Conservation (phyloP, 1,284 basidiomycete species). For the Mycena sp. region DNA sequence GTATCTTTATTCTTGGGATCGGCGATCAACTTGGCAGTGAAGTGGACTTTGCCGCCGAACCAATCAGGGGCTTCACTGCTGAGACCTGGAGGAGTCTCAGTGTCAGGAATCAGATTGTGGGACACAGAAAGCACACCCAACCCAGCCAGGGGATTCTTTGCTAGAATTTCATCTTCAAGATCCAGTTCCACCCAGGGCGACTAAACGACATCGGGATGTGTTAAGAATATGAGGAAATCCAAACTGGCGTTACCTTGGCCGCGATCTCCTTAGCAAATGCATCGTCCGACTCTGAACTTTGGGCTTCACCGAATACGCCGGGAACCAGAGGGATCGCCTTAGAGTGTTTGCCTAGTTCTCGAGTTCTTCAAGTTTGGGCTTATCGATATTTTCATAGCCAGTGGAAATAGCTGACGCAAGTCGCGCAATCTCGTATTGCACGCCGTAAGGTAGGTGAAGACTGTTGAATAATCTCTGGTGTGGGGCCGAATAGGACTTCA, state of each 20-base stretch:
- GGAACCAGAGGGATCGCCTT: conserved; percentile 39
- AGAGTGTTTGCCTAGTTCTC: conserved; percentile 33
- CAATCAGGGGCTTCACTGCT: conserved; percentile 43
- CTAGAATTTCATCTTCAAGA: conserved; percentile 47
- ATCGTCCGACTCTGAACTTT: neutral
- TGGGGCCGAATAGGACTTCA: conserved; percentile 20
- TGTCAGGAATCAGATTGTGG: neutral
- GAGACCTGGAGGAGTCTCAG: conserved; percentile 32
- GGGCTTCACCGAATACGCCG: conserved; percentile 29
- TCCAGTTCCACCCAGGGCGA: conserved; percentile 58
- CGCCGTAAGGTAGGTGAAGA: conserved; percentile 46
- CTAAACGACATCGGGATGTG: conserved; percentile 34
- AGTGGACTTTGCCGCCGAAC: conserved; percentile 57
- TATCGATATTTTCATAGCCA: conserved; percentile 36
- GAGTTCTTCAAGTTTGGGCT: conserved; percentile 39
- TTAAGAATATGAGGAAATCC: neutral
- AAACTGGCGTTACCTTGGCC: conserved; percentile 41
- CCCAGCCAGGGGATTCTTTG: conserved; percentile 38
- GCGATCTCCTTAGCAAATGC: conserved; percentile 49
- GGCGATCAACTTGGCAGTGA: conserved; percentile 45
- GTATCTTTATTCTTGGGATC: conserved; percentile 7
- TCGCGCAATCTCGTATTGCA: conserved; percentile 52
- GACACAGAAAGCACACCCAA: conserved; percentile 35
- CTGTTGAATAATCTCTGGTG: conserved; percentile 40
- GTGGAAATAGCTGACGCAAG: conserved; percentile 39